Base-by-base conservation (phyloP, 306 rosid species). In the Inga oerstediana region DNA sequence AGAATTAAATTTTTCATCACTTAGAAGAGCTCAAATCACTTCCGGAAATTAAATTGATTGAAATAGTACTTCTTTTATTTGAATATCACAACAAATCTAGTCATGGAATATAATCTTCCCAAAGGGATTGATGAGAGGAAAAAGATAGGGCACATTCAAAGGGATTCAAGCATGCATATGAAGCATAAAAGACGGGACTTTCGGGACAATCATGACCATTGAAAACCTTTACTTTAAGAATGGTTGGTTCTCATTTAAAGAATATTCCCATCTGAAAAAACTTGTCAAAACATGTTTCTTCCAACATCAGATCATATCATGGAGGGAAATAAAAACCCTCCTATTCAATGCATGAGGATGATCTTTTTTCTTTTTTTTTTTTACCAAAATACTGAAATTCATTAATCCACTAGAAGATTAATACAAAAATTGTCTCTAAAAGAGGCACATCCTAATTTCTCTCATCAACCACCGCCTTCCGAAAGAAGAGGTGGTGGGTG, bases 181-280 rank as follows among this genome's bases (percentile, higher is more conserved):
- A 0, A 48, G 77, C 80, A 75, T 54, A 20, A 75, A 75, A 75
- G 32, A 75, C 41, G 88, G 91, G 89, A 88, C 88, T 65, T 19
- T 75, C 61, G 75, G 85, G 69, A 20, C 76, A 83, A 84, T 76
- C 79, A 83, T 22, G 89, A 52, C 94, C 91, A 84, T 71, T 6
- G 81, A 71, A 86, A 84, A 79, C 76, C 72, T 20, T 54, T 54
- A 82, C 91, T 86, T 91, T 89, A 67, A 61, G 62, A 86, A 83
- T 80, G 79, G 69, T 81, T 74, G 94, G 93, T 88, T 69, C 79
- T 79, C 20, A 89, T 83, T 52, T 59, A 85, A 86, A 86, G 90
- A 88, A 88, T 14, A 14, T 16, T 81, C 83, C 82, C 62, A 82
- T 86, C 48, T 46, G 52, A 46, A 46, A 10, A 44, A 45, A 72